Base-by-base conservation (phyloP, 306 rosid genomes). In the Quercus gilva region DNA sequence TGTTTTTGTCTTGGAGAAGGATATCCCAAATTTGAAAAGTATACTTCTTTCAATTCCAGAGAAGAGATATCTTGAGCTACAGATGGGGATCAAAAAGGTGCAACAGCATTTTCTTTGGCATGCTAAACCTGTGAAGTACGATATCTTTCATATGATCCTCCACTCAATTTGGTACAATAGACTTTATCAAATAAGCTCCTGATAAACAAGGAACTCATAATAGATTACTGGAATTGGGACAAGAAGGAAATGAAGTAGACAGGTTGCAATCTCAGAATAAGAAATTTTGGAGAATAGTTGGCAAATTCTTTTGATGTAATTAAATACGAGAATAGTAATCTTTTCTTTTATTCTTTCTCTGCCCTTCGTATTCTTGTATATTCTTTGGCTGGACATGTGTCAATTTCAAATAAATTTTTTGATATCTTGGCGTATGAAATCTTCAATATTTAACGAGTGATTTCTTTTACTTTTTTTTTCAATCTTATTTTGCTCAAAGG, bases 51-150 rank as follows among this genome's bases (percentile, higher is more conserved):
- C 98, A 8, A 93, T 95, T 51, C 87, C 99, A 0, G 73, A 80
- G 53, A 85, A 83, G 89, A 85, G 85, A 77, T 95, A 90, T 63
- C 89, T 84, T 31, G 75, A 84, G 81, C 83, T 95, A 97, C 93
- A 90, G 59, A 85, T 86, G 92, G 86, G 86, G 81, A 90, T 93
- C 43, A 95, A 75, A 65, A 89, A 35, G 87, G 92, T 95, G 35
- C 99, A 93, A 79, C 88, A 84, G 73, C 99, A 95, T 83, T 95
- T 95, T 81, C 88, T 95, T 51, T 93, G 99, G 98, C 98, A 95
- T 65, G 69, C 74, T 1, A 91, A 64, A 78, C 93, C 99, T 75
- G 90, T 77, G 64, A 93, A 91, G 80, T 91, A 93, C 75, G 99
- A 95, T 87, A 84, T 93, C 78, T 95, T 95, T 84, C 97, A 95